phyloP scores from a whole-genome alignment of 345 rosid genomes.

The Iberis pinnata region DNA sequence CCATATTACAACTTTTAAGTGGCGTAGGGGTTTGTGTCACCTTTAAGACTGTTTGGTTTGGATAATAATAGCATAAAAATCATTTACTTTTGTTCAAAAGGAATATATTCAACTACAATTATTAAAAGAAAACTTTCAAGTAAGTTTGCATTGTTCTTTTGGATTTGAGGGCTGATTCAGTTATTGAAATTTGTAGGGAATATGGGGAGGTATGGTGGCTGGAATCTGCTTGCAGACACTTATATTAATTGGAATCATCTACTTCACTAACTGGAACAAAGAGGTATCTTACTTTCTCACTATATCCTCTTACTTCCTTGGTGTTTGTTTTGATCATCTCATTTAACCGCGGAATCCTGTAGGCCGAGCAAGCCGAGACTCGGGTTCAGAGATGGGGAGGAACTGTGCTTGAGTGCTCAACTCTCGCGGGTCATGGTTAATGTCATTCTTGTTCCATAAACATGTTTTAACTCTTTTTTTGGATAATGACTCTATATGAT shows the following conservation, averaged over 20 bases:
- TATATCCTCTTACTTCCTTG: not conserved
- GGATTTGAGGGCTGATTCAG: not conserved
- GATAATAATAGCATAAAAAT: no score
- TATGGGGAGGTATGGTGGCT: constrained; percentile 95
- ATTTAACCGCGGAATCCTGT: constrained; percentile 6
- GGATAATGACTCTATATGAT: not conserved
- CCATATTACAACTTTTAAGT: no score
- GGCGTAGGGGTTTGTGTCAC: no score
- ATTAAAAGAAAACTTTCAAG: no score
- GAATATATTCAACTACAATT: no score
- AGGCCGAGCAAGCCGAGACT: constrained; percentile 72
- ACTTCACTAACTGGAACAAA: constrained; percentile 65
- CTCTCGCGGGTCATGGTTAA: not conserved
- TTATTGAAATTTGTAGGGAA: constrained; percentile 46
- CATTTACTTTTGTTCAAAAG: no score
- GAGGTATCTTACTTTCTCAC: constrained; percentile 39
- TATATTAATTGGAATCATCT: constrained; percentile 51
- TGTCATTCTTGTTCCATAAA: not conserved
- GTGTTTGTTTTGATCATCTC: constrained; percentile 3
- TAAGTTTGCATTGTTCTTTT: not conserved
- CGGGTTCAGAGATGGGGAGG: constrained; percentile 87
- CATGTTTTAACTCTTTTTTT: not conserved
- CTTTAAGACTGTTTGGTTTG: not conserved
- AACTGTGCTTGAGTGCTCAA: constrained; percentile 28
- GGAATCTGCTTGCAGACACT: constrained; percentile 72